Conservation (phyloP, 2,329 filamentous ascomycete species). For the Phialophora expanda region DNA sequence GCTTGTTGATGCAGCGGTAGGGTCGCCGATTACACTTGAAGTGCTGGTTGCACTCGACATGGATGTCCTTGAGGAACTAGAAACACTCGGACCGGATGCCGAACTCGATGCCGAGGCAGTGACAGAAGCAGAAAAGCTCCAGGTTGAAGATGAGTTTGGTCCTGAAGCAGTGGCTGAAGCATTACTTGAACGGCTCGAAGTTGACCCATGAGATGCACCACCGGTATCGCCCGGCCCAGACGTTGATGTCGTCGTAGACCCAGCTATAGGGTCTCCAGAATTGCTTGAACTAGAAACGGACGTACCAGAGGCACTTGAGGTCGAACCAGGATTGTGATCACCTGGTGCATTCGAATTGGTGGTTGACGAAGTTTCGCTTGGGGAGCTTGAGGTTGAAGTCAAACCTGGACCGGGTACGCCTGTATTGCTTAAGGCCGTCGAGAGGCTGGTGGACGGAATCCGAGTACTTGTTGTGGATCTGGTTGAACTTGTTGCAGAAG, state of each 20-base stretch:
- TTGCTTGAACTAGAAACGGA: conserved; percentile 6
- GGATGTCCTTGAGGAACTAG: not conserved
- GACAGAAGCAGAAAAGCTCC: too few species aligned
- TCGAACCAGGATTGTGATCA: not conserved
- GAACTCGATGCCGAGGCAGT: too few species aligned
- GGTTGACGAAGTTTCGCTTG: not conserved
- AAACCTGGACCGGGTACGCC: not conserved
- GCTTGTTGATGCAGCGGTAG: conserved; percentile 2
- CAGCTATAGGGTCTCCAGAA: not conserved
- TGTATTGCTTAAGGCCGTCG: too few species aligned
- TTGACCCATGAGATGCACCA: too few species aligned
- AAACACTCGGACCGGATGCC: not conserved
- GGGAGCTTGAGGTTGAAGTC: conserved; percentile 2
- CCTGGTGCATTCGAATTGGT: not conserved
- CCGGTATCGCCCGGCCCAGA: not conserved
- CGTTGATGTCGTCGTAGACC: not conserved
- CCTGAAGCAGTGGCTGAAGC: too few species aligned
- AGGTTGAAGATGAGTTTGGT: too few species aligned
- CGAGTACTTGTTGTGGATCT: not conserved
- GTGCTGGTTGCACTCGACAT: not conserved
- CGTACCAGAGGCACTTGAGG: not conserved
- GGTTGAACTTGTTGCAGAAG: not conserved
- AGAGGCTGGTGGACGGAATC: not conserved
- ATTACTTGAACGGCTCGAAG: too few species aligned
- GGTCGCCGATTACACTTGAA: not conserved